Conservation (phyloP, 805 yeast species). For the Hanseniaspora pseudoguilliermondii region DNA sequence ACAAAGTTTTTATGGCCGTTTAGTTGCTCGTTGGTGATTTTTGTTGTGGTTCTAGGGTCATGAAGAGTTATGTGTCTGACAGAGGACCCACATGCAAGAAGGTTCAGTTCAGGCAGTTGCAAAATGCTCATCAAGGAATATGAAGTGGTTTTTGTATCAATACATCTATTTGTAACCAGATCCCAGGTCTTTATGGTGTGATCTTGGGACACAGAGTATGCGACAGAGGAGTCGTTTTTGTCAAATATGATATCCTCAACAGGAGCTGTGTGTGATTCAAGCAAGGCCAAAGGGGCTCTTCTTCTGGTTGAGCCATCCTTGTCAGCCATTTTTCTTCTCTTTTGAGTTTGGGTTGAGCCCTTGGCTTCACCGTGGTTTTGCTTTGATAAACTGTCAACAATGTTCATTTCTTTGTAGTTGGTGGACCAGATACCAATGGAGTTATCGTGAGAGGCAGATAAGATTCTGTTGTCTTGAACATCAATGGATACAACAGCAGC, state of each 20-base stretch:
- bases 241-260: constrained; percentile 79
- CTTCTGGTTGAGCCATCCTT: constrained; percentile 65
- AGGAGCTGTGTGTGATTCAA: constrained; percentile 75
- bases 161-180: constrained; percentile 68
- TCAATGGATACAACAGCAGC: constrained; percentile 73
- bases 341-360: constrained; percentile 67
- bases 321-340: constrained; percentile 72
- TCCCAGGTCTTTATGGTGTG: constrained; percentile 96
- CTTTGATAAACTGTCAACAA: constrained; percentile 32
- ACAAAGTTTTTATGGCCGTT: constrained; percentile 89
- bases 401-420: constrained; percentile 67
- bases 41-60: constrained; percentile 68
- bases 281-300: constrained; percentile 64
- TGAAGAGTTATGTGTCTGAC: constrained; percentile 94
- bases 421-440: constrained; percentile 83
- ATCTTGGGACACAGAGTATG: constrained; percentile 89
- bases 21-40: constrained; percentile 58
- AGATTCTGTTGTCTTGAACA: constrained; percentile 47
- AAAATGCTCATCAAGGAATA: constrained; percentile 68
- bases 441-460: constrained; percentile 77
- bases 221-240: constrained; percentile 59
- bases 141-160: constrained; percentile 79
- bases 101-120: constrained; percentile 51
- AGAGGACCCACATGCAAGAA: constrained; percentile 86
- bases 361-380: constrained; percentile 33